A percentile compares a stretch with the other conserved stretches of the same genome.
phyloP scores from a whole-genome alignment of 176 grass and related monocot species.

The Urochloa ruziziensis region DNA sequence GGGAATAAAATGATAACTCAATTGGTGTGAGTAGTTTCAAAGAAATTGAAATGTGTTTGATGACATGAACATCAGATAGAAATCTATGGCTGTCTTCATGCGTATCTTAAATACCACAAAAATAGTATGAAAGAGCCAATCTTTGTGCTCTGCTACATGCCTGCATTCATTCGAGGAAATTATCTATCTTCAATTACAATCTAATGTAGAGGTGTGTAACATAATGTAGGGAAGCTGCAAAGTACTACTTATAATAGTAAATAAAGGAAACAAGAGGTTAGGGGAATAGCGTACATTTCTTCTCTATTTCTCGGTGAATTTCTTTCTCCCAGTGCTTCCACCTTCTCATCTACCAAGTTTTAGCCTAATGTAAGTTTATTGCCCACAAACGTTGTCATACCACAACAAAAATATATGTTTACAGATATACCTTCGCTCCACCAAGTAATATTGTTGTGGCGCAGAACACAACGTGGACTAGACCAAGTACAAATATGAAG shows the following conservation, averaged over 20 bases:
- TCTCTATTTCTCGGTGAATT: slow-evolving; percentile 39
- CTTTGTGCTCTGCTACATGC: neutral
- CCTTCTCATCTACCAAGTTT: slow-evolving; percentile 55
- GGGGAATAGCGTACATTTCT: slow-evolving; percentile 17
- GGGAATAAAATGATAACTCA: neutral
- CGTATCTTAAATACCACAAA: neutral
- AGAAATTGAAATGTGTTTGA: neutral
- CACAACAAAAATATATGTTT: neutral
- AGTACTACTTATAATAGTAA: slow-evolving; percentile 19
- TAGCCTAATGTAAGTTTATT: slow-evolving; percentile 6
- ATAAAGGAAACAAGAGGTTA: slow-evolving; percentile 32
- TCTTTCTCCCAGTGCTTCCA: slow-evolving; percentile 70
- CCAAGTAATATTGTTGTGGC: slow-evolving; percentile 83
- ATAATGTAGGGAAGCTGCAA: neutral
- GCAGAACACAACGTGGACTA: slow-evolving; percentile 75
- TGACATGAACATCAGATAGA: neutral
- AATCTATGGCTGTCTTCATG: neutral
- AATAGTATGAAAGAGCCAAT: neutral
- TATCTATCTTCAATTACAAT: slow-evolving; percentile 31
- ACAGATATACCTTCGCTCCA: slow-evolving; percentile 58
- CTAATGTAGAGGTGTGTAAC: neutral
- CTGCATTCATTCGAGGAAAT: neutral
- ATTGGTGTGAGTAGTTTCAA: neutral
- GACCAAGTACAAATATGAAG: slow-evolving; percentile 86
- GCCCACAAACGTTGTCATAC: slow-evolving; percentile 11